Evolutionary conservation across 108 stramenopile genomes (phyloP).

Genomic region (Nitzschia sp.): DNA sequence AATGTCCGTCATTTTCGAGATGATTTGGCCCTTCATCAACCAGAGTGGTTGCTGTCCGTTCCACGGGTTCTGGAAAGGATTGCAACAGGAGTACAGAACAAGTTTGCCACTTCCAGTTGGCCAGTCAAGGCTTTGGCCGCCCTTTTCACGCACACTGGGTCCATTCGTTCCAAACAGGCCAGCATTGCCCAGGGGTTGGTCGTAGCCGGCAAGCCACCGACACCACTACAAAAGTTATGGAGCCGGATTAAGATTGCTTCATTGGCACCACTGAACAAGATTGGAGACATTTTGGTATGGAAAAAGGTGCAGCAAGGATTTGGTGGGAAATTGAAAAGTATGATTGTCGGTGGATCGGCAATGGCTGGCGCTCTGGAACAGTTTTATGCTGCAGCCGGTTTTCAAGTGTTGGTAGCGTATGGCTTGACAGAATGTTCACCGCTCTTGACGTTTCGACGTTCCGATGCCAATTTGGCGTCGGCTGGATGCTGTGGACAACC

Average conservation of each 20-base stretch:
- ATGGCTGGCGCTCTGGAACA: conserved; percentile 81
- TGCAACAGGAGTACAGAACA: conserved; percentile 84
- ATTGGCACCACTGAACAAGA: conserved; percentile 67
- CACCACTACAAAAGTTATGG: conserved; percentile 38
- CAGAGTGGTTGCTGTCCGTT: conserved; percentile 91
- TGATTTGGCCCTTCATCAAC: conserved; percentile 89
- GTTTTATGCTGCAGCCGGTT: conserved; percentile 87
- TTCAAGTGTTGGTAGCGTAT: conserved; percentile 85
- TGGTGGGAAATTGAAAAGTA: conserved; percentile 79
- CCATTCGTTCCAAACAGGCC: conserved; percentile 50
- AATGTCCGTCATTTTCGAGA: conserved; percentile 88
- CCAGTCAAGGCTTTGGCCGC: conserved; percentile 71
- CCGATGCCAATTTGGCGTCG: conserved; percentile 66
- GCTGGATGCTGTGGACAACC: conserved; percentile 83
- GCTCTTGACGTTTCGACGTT: conserved; percentile 66
- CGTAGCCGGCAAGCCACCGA: conserved; percentile 53
- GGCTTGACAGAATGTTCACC: conserved; percentile 91
- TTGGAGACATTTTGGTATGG: conserved; percentile 93
- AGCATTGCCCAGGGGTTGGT: conserved; percentile 74
- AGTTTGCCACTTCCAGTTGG: conserved; percentile 76
- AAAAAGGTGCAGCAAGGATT: conserved; percentile 88
- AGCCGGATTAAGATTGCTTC: conserved; percentile 53
- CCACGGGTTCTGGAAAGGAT: conserved; percentile 92
- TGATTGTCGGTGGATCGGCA: conserved; percentile 89
- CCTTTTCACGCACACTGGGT: conserved; percentile 64